Evolutionary conservation across 2,329 filamentous ascomycete genomes (phyloP), one percentile per base, ranked within the genome.

Genomic region (Escovopsis weberi): DNA sequence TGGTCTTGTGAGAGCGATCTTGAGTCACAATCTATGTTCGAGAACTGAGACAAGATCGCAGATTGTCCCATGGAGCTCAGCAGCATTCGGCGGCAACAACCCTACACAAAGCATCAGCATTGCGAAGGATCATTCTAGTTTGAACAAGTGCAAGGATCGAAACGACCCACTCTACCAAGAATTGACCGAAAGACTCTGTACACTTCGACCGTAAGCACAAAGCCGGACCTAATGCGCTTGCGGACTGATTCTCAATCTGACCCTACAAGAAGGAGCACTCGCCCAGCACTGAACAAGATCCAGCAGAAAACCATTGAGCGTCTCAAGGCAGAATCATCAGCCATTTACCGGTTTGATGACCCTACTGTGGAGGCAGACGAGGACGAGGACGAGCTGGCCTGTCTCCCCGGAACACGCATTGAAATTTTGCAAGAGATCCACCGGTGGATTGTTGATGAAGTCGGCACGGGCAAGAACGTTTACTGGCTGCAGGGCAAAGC

Each of bases 61-160:
- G 48, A 26, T 50, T 26, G 46, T 50, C n/a, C 19, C 15, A 12
- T 10, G 41, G 36, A 34, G 46, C n/a, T 50, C 46, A 5, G 46
- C 48, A 28, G n/a, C 8, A 3, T 37, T 41, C 11, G 18, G 38
- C 18, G 28, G n/a, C 12, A 32, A 36, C 15, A 12, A 18, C 23
- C 37, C 37, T 11, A 12, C 12, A 32, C 23, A 18, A 7, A 6
- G 10, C 2, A 26, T 30, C 15, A 18, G 19, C 30, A 41, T 50
- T 12, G 39, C 50, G 4, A 50, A 42, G 4, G 44, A 52, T 35
- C 48, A 52, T 38, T 50, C 50, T 4, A 45, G 49, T 2, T 42
- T 52, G 1, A 52, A 52, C 36, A 52, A 52, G 11, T 49, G 45
- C 26, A 4, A 4, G 8, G 36, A 38, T 4, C 18, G 9, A 8